Base-by-base conservation (phyloP, 176 grass and related monocot genomes). In the Oryza glumipatula region DNA sequence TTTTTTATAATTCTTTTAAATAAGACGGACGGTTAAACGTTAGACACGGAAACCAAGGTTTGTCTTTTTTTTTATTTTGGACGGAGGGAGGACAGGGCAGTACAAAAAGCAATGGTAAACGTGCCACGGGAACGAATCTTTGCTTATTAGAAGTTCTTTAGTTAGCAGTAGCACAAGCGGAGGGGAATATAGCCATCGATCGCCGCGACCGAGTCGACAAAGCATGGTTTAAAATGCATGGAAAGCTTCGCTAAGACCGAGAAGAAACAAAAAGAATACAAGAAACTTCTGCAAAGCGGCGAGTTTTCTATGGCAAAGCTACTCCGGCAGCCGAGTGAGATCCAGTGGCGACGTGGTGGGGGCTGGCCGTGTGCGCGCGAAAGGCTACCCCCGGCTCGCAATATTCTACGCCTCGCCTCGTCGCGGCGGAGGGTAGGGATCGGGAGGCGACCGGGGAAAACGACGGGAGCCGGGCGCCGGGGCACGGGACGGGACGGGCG, bases 231-330 rank as follows among this genome's bases (percentile, higher is more conserved):
- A 10, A 82, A 89, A 76, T 44, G 46, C 56, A 45, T 72, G 72
- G 80, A 79, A 90, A 91, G 85, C 85, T 80, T 87, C 85, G 81
- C 85, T 2, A 13, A 4, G 70, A 54, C 76, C 85, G 85, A 91
- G 89, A 87, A 80, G 89, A 91, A 91, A 88, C 89, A 91, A 91
- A 91, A 91, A 88, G 89, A 91, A 84, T 88, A 47, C 85, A 24
- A 11, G 89, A 77, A 91, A 91, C 85, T 91, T 87, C 71, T 84
- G 85, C 89, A 90, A 80, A 87, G 84, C 84, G 49, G 64, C 30
- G 51, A 13, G 51, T 90, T 79, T 87, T 87, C 70, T 78, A 86
- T 2, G 8, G 39, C 39, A 56, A 56, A 19, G 49, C 2, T 15
- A 47, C 10, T 41, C 39, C 39, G 43, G 13, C 13, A 19, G 16